Conservation (phyloP, 345 rosid species). For the Eutrema japonicum region DNA sequence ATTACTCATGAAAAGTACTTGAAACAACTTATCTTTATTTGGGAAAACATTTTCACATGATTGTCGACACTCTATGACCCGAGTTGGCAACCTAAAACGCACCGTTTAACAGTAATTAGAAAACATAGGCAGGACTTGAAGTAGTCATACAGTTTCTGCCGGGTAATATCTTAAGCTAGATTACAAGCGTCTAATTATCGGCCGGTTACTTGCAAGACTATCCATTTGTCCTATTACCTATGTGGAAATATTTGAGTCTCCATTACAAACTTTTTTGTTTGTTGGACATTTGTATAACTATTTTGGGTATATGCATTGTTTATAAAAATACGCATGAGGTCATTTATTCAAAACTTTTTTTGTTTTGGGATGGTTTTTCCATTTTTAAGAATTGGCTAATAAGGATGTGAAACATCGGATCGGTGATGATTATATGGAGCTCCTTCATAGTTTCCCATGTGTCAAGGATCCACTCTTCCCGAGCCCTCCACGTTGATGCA, state of each 20-base stretch:
- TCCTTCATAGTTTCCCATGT: no score
- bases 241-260: neutral
- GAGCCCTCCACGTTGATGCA: no score
- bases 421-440: no score
- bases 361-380: no score
- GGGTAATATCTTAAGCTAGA: neutral
- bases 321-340: neutral
- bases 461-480: no score
- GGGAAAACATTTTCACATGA: conserved; percentile 28
- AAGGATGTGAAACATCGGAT: no score
- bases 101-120: neutral
- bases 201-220: neutral
- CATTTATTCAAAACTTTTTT: no score
- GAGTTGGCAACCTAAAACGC: neutral
- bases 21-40: conserved; percentile 20
- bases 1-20: conserved; percentile 19
- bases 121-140: conserved; percentile 6
- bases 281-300: neutral
- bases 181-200: neutral
- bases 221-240: neutral
- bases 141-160: conserved; percentile 1
- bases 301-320: neutral
- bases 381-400: no score
- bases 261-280: neutral
- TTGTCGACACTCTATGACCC: neutral